Percentiles rank a stretch among this genome's conserved stretches.
phyloP scores from a whole-genome alignment of 2,329 filamentous ascomycete genomes.

The Alternaria alternata region DNA sequence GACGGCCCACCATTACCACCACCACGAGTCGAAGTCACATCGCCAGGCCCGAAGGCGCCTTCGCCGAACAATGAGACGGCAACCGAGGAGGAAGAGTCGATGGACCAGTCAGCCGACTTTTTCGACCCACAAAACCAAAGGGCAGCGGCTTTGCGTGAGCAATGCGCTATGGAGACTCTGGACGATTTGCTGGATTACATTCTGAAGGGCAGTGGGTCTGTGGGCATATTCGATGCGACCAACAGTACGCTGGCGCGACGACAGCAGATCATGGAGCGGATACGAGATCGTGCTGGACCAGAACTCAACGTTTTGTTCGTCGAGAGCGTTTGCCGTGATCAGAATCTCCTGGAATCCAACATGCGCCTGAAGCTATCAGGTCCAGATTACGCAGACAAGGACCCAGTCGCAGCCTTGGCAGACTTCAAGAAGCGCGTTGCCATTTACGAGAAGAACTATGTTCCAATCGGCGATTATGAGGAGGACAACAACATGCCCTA shows the following conservation, averaged over 20 bases:
- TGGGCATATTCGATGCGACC: slow-evolving; percentile 95
- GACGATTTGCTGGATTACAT: slow-evolving; percentile 94
- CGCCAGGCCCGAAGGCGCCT: slow-evolving; percentile 40
- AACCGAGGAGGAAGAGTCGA: slow-evolving; percentile 56
- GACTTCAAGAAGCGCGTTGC: slow-evolving; percentile 94
- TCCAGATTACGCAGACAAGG: slow-evolving; percentile 94
- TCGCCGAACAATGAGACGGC: slow-evolving; percentile 26
- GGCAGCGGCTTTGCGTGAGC: slow-evolving; percentile 84
- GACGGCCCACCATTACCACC: slow-evolving; percentile 22
- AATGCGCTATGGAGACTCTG: slow-evolving; percentile 89
- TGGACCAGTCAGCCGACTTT: slow-evolving; percentile 91
- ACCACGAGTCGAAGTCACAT: slow-evolving; percentile 46
- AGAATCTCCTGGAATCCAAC: slow-evolving; percentile 86
- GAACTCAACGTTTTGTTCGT: slow-evolving; percentile 91
- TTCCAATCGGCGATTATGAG: slow-evolving; percentile 88
- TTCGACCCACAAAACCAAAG: slow-evolving; percentile 90
- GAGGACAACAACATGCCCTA: slow-evolving; percentile 92
- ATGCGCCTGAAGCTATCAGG: slow-evolving; percentile 97
- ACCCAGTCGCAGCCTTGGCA: slow-evolving; percentile 80
- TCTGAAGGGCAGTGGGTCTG: slow-evolving; percentile 79
- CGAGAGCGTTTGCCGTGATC: slow-evolving; percentile 90
- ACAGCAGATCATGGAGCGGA: slow-evolving; percentile 81
- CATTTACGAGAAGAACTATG: slow-evolving; percentile 93
- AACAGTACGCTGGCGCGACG: slow-evolving; percentile 92
- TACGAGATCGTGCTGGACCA: slow-evolving; percentile 82